Evolutionary conservation across 2,329 filamentous ascomycete genomes (phyloP), one percentile per base, ranked within the genome.

Genomic region (Epichloe aotearoae): DNA sequence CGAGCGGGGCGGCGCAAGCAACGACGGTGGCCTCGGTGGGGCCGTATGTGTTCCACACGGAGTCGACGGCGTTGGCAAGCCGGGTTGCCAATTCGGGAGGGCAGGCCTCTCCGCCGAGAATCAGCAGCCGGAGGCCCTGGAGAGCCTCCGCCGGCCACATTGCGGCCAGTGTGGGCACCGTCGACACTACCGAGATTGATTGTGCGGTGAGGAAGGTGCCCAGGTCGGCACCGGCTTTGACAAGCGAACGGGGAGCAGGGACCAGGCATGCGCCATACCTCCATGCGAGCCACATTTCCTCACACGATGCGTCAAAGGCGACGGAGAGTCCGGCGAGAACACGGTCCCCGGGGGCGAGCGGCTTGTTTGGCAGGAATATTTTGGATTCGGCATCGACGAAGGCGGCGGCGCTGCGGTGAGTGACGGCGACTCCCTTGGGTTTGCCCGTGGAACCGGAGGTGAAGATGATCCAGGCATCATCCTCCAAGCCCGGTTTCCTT

Each of bases 401-500:
- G 37, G 57, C 57, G 12, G 57, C 57, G 0, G 57, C 57, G 34
- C 58, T 59, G 34, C 56, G 53, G 38, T 61, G 57, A 2, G 54
- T 56, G 33, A 60, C 54, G 3, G 58, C 51, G 10, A 57, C 58
- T 12, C 59, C 59, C 41, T 61, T 61, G 3, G 59, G 58, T 49
- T 57, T 58, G 5, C 56, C 57, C 3, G 56, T 58, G 8, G 52
- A 55, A 5, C 56, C 57, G 10, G 57, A 58, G 7, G 59, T 61
- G 45, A 58, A 59, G 34, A 61, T 60, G 38, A 60, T 56, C 57
- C 57, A 58, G 11, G 57, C 57, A 26, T 58, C 57, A 40, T 58
- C 47, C 11, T 56, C 55, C 8, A 47, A 44, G 2, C 38, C 30
- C 6, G 57, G 57, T 3, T 42, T 46, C 5, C 50, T 45, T 11